These are phyloP conservation scores for Colletotrichum cuscutae DNA, from an alignment of 2,329 filamentous ascomycete species.

Conservation along the genomic window DNA sequence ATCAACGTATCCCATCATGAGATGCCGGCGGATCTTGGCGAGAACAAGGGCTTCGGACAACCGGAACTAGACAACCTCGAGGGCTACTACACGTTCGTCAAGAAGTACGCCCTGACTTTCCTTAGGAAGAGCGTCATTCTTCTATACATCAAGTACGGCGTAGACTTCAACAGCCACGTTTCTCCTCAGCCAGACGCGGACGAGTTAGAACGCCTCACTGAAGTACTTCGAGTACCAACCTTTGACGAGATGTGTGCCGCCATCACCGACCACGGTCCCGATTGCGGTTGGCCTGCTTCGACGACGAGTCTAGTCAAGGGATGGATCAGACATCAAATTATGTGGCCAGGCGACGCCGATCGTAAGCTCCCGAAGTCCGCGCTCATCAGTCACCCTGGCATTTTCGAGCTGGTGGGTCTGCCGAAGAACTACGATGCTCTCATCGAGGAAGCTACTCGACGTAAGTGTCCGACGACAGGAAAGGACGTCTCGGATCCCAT, in stretches of 20 bases:
- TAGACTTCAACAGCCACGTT: conserved; percentile 82
- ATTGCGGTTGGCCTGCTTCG: conserved; percentile 60
- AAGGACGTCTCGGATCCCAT: conserved; percentile 92
- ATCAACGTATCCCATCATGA: conserved; percentile 47
- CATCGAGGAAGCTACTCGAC: conserved; percentile 89
- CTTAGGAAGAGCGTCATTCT: conserved; percentile 86
- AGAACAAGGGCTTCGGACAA: conserved; percentile 64
- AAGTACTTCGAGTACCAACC: conserved; percentile 78
- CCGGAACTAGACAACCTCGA: conserved; percentile 63
- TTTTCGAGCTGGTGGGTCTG: conserved; percentile 92
- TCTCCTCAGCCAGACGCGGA: conserved; percentile 72
- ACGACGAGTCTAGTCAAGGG: conserved; percentile 63
- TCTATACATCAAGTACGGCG: conserved; percentile 86
- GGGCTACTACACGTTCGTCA: conserved; percentile 69
- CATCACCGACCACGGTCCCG: conserved; percentile 56
- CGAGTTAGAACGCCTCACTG: conserved; percentile 85
- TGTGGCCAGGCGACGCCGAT: conserved; percentile 44
- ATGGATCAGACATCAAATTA: conserved; percentile 78
- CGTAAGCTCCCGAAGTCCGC: conserved; percentile 52
- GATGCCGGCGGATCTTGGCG: conserved; percentile 41
- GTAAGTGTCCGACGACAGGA: conserved; percentile 87
- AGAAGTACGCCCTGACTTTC: conserved; percentile 90
- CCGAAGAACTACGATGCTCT: conserved; percentile 92
- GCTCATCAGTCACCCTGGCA: conserved; percentile 80
- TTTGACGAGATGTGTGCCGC: conserved; percentile 82